phyloP scores from a whole-genome alignment of 225 moss, liverwort and hornwort genomes.

The Pleurozium schreberi region DNA sequence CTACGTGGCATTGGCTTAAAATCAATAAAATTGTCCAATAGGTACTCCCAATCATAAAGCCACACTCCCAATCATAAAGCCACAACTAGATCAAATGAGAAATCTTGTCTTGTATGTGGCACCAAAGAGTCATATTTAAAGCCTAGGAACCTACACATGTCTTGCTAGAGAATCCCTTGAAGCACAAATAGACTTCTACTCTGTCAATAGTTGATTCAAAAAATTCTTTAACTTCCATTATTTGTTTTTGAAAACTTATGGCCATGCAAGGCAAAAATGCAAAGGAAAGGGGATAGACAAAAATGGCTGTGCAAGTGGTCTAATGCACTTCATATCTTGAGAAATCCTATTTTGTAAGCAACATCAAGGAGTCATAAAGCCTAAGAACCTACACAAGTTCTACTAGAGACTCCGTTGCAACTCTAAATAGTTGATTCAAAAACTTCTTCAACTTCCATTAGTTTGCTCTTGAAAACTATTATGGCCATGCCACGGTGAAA shows the following conservation, averaged over 20 bases:
- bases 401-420: rapidly evolving
- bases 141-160: not conserved
- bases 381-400: not conserved
- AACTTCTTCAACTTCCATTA: not conserved
- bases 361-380: not conserved
- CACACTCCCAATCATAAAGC: not conserved
- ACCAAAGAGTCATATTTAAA: not conserved
- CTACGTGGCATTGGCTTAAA: not conserved
- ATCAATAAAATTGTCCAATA: not conserved
- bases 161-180: rapidly evolving
- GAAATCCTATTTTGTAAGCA: not conserved
- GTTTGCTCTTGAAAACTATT: too few relatives aligned
- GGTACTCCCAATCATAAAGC: too few relatives aligned
- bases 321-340: too few relatives aligned
- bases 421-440: not conserved
- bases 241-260: too few relatives aligned
- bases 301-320: too few relatives aligned
- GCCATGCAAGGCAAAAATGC: rapidly evolving
- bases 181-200: not conserved
- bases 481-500: rapidly evolving
- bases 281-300: rapidly evolving
- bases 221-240: not conserved
- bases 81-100: rapidly evolving
- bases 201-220: not conserved
- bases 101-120: not conserved